phyloP scores from a whole-genome alignment of 768 basidiomycete genomes.

The Phallus indusiatus region DNA sequence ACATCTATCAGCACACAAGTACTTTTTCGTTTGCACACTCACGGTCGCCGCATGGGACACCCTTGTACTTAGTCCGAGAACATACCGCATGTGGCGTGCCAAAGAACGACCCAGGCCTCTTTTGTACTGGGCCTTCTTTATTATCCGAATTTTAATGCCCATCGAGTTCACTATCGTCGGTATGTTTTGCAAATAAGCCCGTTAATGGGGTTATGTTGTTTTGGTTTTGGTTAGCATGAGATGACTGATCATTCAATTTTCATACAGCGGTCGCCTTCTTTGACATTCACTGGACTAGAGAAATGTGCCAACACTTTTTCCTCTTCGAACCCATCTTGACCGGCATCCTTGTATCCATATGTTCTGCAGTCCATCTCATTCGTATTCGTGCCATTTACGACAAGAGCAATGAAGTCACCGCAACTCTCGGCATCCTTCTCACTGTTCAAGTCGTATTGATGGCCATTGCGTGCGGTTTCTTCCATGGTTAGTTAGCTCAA shows the following conservation, averaged over 20 bases:
- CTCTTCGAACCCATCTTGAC: constrained; percentile 85
- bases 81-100: constrained; percentile 58
- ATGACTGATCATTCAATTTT: background rate
- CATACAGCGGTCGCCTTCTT: constrained; percentile 73
- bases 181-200: constrained; percentile 16
- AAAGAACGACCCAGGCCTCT: constrained; percentile 50
- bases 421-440: constrained; percentile 47
- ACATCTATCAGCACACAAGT: constrained; percentile 78
- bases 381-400: constrained; percentile 76
- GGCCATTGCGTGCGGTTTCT: constrained; percentile 71
- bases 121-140: constrained; percentile 68
- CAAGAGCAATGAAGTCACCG: constrained; percentile 45
- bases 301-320: constrained; percentile 62
- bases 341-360: constrained; percentile 66
- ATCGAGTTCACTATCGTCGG: constrained; percentile 71
- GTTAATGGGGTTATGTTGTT: constrained; percentile 2
- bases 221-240: too few species aligned
- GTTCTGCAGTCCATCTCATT: constrained; percentile 65
- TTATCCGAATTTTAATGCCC: constrained; percentile 71
- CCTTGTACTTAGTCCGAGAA: constrained; percentile 71
- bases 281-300: constrained; percentile 55
- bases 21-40: constrained; percentile 82
- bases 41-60: constrained; percentile 89
- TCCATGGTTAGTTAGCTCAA: constrained; percentile 41
- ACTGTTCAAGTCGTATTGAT: constrained; percentile 64